Evolutionary conservation across 345 rosid species (phyloP).

Genomic region (Balakata baccata): DNA sequence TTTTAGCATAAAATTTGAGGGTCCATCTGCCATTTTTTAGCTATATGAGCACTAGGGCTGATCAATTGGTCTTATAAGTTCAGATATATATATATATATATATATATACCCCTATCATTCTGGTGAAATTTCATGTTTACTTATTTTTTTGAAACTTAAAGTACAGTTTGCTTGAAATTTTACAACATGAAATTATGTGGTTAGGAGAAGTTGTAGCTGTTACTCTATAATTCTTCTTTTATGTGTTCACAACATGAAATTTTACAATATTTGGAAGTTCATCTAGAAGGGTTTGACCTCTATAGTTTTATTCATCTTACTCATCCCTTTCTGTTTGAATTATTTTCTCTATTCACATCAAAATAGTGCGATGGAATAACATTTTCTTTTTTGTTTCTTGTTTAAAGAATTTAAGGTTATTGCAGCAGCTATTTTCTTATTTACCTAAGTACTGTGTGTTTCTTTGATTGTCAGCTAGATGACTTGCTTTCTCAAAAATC

Average conservation of each 20-base stretch:
- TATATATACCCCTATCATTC: too few relatives aligned
- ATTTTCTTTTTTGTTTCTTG: neutral
- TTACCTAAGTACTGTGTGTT: neutral
- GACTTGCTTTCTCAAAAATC: conserved; percentile 76
- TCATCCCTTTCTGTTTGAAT: neutral
- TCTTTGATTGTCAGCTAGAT: conserved; percentile 56
- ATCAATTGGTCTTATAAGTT: too few relatives aligned
- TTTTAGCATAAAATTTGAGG: too few relatives aligned
- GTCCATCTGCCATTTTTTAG: too few relatives aligned
- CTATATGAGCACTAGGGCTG: too few relatives aligned
- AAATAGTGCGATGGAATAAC: neutral
- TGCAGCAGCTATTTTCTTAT: neutral
- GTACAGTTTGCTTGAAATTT: too few relatives aligned
- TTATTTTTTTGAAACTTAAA: too few relatives aligned
- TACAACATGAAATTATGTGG: too few relatives aligned
- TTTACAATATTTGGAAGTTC: neutral
- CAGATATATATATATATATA: too few relatives aligned
- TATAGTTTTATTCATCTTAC: neutral
- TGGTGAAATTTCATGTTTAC: too few relatives aligned
- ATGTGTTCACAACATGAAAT: neutral
- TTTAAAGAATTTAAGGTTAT: neutral
- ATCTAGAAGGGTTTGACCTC: neutral
- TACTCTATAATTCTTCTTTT: too few relatives aligned
- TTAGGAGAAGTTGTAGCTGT: too few relatives aligned
- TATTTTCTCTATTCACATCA: neutral